These are phyloP conservation scores for Cercospora zeina DNA, from an alignment of 2,329 filamentous ascomycete species.

Conservation along the genomic window DNA sequence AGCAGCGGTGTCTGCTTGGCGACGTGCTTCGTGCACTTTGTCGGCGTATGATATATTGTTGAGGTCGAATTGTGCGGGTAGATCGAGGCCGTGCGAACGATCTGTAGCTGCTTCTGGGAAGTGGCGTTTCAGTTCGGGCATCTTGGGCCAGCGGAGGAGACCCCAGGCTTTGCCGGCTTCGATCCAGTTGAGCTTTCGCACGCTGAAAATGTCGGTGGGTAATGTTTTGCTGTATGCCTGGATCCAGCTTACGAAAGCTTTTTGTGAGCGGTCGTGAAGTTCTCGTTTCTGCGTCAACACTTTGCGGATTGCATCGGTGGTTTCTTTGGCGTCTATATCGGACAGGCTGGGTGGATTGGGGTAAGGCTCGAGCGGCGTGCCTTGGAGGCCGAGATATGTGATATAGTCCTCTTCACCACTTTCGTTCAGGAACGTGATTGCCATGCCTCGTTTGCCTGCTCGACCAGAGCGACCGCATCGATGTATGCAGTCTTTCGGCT, in stretches of 20 bases:
- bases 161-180: constrained; percentile 83
- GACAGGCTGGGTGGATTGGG: constrained; percentile 51
- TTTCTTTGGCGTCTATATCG: constrained; percentile 60
- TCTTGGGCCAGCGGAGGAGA: constrained; percentile 80
- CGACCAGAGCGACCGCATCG: constrained; percentile 64
- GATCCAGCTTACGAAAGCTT: constrained; percentile 91
- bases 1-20: constrained; percentile 42
- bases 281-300: constrained; percentile 62
- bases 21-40: constrained; percentile 46
- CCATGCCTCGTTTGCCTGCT: constrained; percentile 71
- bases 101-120: constrained; percentile 44
- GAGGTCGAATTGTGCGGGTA: constrained; percentile 42
- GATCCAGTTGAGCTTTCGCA: constrained; percentile 79
- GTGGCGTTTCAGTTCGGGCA: constrained; percentile 71
- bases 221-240: constrained; percentile 89
- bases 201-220: constrained; percentile 85
- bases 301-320: constrained; percentile 62
- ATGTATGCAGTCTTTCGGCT: constrained; percentile 80
- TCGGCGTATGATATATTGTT: constrained; percentile 48
- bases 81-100: constrained; percentile 43
- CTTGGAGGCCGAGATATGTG: constrained; percentile 64
- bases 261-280: constrained; percentile 83
- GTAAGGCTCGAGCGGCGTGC: constrained; percentile 38
- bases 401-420: constrained; percentile 89
- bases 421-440: constrained; percentile 80